Evolutionary conservation across 2,329 filamentous ascomycete species (phyloP).

Genomic region (Alternaria viburni): DNA sequence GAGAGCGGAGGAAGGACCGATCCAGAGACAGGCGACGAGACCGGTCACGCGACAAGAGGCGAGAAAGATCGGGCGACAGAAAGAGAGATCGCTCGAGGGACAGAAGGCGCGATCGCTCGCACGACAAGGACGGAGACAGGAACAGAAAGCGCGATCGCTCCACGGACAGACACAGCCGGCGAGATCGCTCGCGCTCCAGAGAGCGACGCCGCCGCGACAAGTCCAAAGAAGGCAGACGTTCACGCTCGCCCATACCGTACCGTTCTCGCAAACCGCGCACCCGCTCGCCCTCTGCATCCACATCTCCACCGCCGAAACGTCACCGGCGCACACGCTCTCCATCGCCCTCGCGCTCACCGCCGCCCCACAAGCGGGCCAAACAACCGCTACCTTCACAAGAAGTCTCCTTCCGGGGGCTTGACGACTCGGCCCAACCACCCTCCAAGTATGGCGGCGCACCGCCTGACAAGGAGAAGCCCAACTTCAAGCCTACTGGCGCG

Average conservation of each 20-base stretch:
- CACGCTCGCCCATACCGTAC: constrained; percentile 33
- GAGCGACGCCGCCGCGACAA: constrained; percentile 23
- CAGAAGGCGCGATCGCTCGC: constrained; percentile 24
- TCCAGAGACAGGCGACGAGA: constrained; percentile 26
- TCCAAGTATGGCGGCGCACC: constrained; percentile 43
- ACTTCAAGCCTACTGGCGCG: constrained; percentile 79
- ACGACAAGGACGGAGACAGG: constrained; percentile 19
- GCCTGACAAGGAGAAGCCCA: constrained; percentile 81
- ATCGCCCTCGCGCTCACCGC: constrained; percentile 49
- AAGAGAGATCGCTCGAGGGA: constrained; percentile 25
- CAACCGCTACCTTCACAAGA: constrained; percentile 56
- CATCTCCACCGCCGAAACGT: constrained; percentile 43
- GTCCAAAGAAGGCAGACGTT: constrained; percentile 22
- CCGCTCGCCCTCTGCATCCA: constrained; percentile 34
- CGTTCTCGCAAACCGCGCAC: constrained; percentile 32
- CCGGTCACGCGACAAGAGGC: constrained; percentile 21
- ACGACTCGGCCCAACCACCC: constrained; percentile 37
- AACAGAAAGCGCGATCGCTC: constrained; percentile 28
- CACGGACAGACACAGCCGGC: constrained; percentile 12
- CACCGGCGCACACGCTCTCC: constrained; percentile 38
- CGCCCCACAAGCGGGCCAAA: constrained; percentile 50
- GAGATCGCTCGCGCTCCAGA: constrained; percentile 24
- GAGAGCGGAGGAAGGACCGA: constrained; percentile 14
- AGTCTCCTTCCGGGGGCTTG: constrained; percentile 51
- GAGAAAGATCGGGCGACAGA: constrained; percentile 9